phyloP scores from a whole-genome alignment of 495 filamentous ascomycete genomes.

The Tricharina praecox region DNA sequence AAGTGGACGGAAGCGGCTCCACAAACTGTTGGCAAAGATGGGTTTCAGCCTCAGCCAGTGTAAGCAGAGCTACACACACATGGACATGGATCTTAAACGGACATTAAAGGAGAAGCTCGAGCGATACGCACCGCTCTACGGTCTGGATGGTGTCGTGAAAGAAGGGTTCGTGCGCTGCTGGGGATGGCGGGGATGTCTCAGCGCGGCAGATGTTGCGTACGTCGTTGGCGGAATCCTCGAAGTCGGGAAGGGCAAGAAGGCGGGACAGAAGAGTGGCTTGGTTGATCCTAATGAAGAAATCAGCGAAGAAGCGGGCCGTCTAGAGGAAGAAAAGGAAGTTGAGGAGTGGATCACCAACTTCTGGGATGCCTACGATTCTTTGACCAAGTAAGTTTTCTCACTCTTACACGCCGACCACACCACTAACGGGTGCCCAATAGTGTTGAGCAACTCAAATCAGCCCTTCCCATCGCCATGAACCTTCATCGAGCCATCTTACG shows the following conservation, averaged over 20 bases:
- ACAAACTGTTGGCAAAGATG: constrained; percentile 96
- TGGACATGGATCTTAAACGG: constrained; percentile 94
- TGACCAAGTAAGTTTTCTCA: constrained; percentile 41
- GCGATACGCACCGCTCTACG: constrained; percentile 78
- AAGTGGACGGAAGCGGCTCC: constrained; percentile 68
- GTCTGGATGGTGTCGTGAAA: constrained; percentile 80
- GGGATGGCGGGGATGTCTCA: constrained; percentile 92
- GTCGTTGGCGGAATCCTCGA: constrained; percentile 82
- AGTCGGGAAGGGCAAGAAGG: constrained; percentile 44
- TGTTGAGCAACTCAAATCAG: constrained; percentile 56
- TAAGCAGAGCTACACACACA: constrained; percentile 88
- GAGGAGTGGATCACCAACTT: constrained; percentile 64
- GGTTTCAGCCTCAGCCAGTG: constrained; percentile 85
- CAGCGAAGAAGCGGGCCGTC: constrained; percentile 31
- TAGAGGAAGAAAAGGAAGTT: constrained; percentile 31
- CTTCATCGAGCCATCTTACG: constrained; percentile 86
- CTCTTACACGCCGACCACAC: too few species aligned
- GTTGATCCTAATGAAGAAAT: constrained; percentile 22
- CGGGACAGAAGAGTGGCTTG: constrained; percentile 13
- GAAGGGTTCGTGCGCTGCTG: constrained; percentile 96
- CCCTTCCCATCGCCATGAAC: constrained; percentile 68
- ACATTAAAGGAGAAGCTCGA: constrained; percentile 69
- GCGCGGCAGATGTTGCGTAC: constrained; percentile 78
- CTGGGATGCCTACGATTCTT: constrained; percentile 85
- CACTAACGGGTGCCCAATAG: too few species aligned